Percentiles rank a stretch among this genome's conserved stretches.
Evolutionary conservation across 371 early-diverging fungal species (phyloP).

Genomic region (Circinella minor): DNA sequence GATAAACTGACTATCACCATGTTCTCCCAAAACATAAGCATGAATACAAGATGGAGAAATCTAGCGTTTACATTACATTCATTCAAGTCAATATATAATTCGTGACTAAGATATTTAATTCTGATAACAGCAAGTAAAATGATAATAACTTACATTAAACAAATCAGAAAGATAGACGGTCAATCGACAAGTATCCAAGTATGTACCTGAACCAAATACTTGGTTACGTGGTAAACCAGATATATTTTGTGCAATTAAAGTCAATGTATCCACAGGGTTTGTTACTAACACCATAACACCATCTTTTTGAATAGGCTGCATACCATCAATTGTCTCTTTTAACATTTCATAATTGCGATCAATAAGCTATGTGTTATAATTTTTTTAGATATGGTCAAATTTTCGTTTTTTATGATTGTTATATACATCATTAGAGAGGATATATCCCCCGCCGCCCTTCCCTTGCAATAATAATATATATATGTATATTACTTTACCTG

Average conservation of each 20-base stretch:
- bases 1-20: slow-evolving; percentile 87
- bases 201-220: slow-evolving; percentile 89
- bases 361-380: slow-evolving; percentile 52
- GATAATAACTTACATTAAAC: slow-evolving; percentile 46
- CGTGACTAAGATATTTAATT: not conserved
- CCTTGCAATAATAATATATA: not conserved
- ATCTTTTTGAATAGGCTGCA: slow-evolving; percentile 76
- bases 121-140: not conserved
- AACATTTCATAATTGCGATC: slow-evolving; percentile 83
- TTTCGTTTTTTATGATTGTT: too few species aligned
- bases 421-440: not conserved
- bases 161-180: slow-evolving; percentile 64
- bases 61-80: not conserved
- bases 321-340: slow-evolving; percentile 65
- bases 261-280: slow-evolving; percentile 85
- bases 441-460: not conserved
- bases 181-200: slow-evolving; percentile 80
- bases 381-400: too few species aligned
- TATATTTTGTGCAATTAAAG: slow-evolving; percentile 80
- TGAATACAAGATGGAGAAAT: slow-evolving; percentile 76
- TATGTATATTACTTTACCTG: slow-evolving; percentile 28
- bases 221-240: slow-evolving; percentile 78
- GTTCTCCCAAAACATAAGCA: slow-evolving; percentile 86
- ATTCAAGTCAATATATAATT: too few species aligned
- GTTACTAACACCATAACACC: slow-evolving; percentile 81